Evolutionary conservation across 495 filamentous ascomycete genomes (phyloP), one percentile per base, ranked within the genome.

Genomic region (Aspergillus cavernicola): DNA sequence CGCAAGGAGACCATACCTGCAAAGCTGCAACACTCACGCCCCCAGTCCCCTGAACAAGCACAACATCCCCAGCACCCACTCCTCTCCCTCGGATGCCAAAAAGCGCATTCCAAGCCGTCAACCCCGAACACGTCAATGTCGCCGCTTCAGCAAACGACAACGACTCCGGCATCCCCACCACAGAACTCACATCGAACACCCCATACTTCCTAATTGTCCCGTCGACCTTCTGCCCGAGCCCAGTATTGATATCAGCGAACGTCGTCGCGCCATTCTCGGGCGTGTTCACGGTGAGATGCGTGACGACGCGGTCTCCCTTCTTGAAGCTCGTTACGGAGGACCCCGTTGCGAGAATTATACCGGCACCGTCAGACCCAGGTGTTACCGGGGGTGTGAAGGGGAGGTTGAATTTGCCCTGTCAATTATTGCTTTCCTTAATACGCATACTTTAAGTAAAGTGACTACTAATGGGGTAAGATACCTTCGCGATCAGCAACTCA

Each of bases 181-280:
- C 55, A 46, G 88, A 90, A 54, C 92, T 87, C 58, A 93, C 89
- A 39, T 80, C 76, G 70, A 86, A 90, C 37, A 95, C 80, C 51
- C 86, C 89, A 49, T 86, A 85, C 57, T 83, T 70, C 5, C 84
- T 71, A 16, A 90, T 64, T 0, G 80, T 80, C 31, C 88, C 87
- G 56, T 90, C 79, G 0, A 85, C 15, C 7, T 63, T 69, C 23
- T 85, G 85, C 11, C 87, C 87, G 0, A 88, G 66, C 5, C 84
- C 84, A 0, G 79, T 78, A 4, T 16, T 23, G 13, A 68, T 46
- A 2, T 69, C 65, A 2, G 54, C 51, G 1, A 45, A 26, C 16
- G 72, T 67, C n/a, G 85, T 56, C 20, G 72, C 58, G 81, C 44
- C 76, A 72, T 23, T 73, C 52, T 31, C 84, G 83, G 16, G 80